phyloP scores from a whole-genome alignment of 768 basidiomycete genomes.

The Boletus huronensis region DNA sequence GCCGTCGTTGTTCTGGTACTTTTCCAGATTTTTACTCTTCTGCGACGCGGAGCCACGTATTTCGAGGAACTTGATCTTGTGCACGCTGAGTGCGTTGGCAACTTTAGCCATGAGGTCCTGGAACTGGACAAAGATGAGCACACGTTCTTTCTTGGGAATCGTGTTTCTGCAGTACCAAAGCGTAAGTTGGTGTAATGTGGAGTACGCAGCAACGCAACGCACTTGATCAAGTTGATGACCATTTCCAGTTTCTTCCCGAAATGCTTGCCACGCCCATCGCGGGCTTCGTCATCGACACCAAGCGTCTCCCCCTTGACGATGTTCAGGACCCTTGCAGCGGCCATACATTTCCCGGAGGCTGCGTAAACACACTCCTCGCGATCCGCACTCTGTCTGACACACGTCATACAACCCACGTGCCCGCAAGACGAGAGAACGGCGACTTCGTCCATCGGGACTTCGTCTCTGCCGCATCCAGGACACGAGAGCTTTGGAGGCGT shows the following conservation, averaged over 20 bases:
- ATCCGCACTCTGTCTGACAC: constrained; percentile 70
- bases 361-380: constrained; percentile 80
- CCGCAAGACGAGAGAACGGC: constrained; percentile 91
- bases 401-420: constrained; percentile 77
- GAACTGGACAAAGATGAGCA: constrained; percentile 96
- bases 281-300: constrained; percentile 73
- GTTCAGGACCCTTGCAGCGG: constrained; percentile 77
- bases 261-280: constrained; percentile 70
- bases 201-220: constrained; percentile 18
- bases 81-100: constrained; percentile 68
- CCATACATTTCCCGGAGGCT: constrained; percentile 65
- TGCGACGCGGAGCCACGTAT: constrained; percentile 74
- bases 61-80: constrained; percentile 73
- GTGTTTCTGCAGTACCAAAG: constrained; percentile 44
- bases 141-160: constrained; percentile 72
- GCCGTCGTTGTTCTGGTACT: constrained; percentile 80
- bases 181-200: background rate
- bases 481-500: constrained; percentile 58
- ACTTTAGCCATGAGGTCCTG: constrained; percentile 91
- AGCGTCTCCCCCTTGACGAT: constrained; percentile 77
- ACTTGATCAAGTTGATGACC: constrained; percentile 76
- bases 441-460: constrained; percentile 61
- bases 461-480: constrained; percentile 53
- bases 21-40: constrained; percentile 79
- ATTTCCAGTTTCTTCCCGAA: constrained; percentile 81